Evolutionary conservation across 2,329 filamentous ascomycete species (phyloP).

Genomic region (Diaporthe ilicicola): DNA sequence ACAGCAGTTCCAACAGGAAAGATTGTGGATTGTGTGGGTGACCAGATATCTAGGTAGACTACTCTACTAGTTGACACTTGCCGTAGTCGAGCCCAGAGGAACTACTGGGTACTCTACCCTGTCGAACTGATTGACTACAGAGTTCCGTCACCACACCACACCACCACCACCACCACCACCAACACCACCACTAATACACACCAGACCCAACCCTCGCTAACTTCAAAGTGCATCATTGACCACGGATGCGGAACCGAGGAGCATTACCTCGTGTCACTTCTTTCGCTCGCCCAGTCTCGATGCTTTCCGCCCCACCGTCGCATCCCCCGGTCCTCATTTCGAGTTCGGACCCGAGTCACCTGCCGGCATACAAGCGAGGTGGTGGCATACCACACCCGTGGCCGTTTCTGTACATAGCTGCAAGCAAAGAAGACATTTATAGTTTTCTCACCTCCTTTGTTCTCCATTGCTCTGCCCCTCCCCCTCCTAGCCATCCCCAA

Average conservation of each 20-base stretch:
- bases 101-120: too few species aligned
- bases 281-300: slow-evolving; percentile 1
- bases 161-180: neutral
- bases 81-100: neutral
- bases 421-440: neutral
- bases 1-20: neutral
- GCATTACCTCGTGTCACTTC: neutral
- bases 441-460: neutral
- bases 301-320: slow-evolving; percentile 2
- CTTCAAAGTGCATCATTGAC: neutral
- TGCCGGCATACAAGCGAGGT: neutral
- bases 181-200: too few species aligned
- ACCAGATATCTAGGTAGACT: neutral
- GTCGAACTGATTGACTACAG: neutral
- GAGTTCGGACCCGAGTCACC: slow-evolving; percentile 1
- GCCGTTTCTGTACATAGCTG: neutral
- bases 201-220: neutral
- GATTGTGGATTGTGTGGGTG: too few species aligned
- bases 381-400: neutral
- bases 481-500: neutral
- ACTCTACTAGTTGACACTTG: neutral
- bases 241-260: neutral
- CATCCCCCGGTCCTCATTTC: neutral
- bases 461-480: neutral
- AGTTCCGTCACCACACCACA: neutral